Evolutionary conservation across 2,329 filamentous ascomycete species (phyloP).

Genomic region (Cordyceps cateniannulata): DNA sequence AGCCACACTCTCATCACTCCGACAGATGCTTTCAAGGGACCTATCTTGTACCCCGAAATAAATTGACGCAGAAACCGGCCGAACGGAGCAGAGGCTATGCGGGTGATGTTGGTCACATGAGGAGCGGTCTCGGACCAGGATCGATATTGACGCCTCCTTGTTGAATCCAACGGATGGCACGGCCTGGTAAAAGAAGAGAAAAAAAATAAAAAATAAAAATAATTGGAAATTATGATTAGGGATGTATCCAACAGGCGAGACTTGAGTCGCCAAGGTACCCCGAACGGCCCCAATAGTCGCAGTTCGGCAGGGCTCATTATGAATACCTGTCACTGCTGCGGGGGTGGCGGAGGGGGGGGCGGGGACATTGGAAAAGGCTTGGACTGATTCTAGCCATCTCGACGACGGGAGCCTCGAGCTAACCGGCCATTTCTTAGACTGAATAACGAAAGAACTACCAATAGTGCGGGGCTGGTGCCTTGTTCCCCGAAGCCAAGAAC

Average conservation of each 20-base stretch:
- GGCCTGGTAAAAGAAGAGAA: neutral
- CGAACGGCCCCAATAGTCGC: neutral
- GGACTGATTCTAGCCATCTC: neutral
- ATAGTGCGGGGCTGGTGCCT: neutral
- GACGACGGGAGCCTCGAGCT: neutral
- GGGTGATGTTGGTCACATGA: neutral
- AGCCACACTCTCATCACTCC: neutral
- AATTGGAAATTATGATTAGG: too few relatives aligned
- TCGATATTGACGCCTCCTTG: neutral
- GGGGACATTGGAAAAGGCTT: too few relatives aligned
- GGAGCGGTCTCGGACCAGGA: neutral
- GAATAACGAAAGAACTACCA: neutral
- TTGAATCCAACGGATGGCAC: neutral
- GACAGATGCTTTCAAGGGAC: neutral
- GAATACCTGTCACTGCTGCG: neutral
- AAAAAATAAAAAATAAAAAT: too few relatives aligned
- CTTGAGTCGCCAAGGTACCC: neutral
- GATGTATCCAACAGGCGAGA: neutral
- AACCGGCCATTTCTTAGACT: too few relatives aligned
- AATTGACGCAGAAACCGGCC: neutral
- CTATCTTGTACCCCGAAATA: neutral
- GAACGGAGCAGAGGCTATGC: neutral
- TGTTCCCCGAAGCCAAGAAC: neutral
- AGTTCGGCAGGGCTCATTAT: neutral
- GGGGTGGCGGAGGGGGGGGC: neutral